phyloP scores from a whole-genome alignment of 2,329 filamentous ascomycete genomes.

The Trichoderma harzianum region DNA sequence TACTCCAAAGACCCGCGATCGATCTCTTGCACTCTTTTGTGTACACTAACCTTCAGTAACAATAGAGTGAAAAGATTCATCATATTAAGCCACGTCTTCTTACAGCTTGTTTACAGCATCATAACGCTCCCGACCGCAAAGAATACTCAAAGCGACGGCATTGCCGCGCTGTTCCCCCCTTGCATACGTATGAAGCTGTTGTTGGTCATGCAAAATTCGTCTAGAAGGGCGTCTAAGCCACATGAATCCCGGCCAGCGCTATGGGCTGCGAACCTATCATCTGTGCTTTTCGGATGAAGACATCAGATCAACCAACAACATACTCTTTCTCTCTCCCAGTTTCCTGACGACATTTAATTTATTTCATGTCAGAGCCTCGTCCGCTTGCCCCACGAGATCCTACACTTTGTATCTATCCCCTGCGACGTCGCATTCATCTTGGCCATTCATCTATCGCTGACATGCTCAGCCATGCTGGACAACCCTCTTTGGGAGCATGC shows the following conservation, averaged over 20 bases:
- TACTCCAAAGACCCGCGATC: neutral
- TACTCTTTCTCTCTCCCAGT: neutral
- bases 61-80: neutral
- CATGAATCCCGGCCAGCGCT: neutral
- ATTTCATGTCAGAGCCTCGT: neutral
- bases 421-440: neutral
- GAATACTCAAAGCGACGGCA: neutral
- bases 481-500: neutral
- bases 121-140: neutral
- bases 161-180: neutral
- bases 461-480: neutral
- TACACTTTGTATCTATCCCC: neutral
- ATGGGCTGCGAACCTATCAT: neutral
- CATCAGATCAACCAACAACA: neutral
- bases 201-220: neutral
- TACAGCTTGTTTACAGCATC: neutral
- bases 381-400: neutral
- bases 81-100: neutral
- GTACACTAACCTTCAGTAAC: too few species aligned
- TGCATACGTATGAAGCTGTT: neutral
- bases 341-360: neutral
- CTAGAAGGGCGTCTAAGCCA: slow-evolving; percentile 2
- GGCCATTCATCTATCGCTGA: neutral
- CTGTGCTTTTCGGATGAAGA: neutral
- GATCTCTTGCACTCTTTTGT: neutral